Evolutionary conservation across 768 basidiomycete species (phyloP).

Genomic region (Termitomyces sp.): DNA sequence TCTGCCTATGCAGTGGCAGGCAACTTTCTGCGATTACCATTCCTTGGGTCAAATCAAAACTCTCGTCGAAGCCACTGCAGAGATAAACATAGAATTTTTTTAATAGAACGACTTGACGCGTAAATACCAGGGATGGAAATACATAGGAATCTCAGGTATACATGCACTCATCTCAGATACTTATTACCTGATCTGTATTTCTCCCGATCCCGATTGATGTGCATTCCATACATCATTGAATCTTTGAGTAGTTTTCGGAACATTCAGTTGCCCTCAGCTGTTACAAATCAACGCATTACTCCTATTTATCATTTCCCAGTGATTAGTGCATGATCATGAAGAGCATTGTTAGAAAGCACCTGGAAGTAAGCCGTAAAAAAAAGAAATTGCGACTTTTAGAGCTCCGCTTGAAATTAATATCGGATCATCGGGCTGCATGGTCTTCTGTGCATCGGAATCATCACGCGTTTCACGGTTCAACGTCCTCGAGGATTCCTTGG

Average conservation of each 20-base stretch:
- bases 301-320: too few species aligned
- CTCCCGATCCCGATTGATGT: slow-evolving; percentile 25
- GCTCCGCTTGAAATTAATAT: slow-evolving; percentile 1
- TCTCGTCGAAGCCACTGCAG: slow-evolving; percentile 1
- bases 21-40: slow-evolving; percentile 8
- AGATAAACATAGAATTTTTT: neutral
- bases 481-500: neutral
- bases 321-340: too few species aligned
- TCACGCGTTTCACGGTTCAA: neutral
- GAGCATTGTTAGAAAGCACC: too few species aligned
- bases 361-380: too few species aligned
- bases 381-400: neutral
- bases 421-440: neutral
- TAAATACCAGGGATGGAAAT: slow-evolving; percentile 10
- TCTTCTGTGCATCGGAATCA: neutral
- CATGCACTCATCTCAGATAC: slow-evolving; percentile 1
- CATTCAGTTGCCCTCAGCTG: too few species aligned
- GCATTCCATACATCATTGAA: slow-evolving; percentile 31
- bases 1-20: slow-evolving; percentile 8
- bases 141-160: slow-evolving; percentile 15
- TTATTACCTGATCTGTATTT: slow-evolving; percentile 16
- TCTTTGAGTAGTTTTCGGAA: slow-evolving; percentile 34
- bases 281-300: too few species aligned
- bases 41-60: slow-evolving; percentile 22
- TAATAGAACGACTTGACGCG: too few species aligned